Conservation (phyloP, 768 basidiomycete species). For the Lentinus tigrinus region DNA sequence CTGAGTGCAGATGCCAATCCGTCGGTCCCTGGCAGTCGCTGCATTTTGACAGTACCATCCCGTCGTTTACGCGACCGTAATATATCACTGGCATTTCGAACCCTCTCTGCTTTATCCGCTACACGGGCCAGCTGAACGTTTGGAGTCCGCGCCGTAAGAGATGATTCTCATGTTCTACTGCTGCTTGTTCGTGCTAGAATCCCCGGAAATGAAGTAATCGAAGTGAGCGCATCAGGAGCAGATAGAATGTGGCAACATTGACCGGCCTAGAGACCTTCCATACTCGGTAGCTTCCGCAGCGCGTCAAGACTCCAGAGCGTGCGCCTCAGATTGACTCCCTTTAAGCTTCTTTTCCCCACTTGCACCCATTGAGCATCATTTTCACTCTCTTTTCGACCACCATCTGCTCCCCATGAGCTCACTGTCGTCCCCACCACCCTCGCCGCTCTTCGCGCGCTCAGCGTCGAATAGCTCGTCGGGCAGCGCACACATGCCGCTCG, state of each 20-base stretch:
- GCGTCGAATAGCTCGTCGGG: slow-evolving; percentile 13
- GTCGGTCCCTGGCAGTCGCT: no score
- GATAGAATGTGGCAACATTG: neutral
- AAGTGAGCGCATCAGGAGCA: neutral
- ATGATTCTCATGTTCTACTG: no score
- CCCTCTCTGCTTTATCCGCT: no score
- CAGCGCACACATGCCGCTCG: slow-evolving; percentile 20
- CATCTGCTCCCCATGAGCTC: slow-evolving; percentile 16
- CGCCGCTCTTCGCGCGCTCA: slow-evolving; percentile 24
- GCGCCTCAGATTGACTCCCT: neutral
- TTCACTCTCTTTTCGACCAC: neutral
- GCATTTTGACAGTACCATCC: no score
- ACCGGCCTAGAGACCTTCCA: neutral
- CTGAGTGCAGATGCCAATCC: neutral
- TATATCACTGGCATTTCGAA: no score
- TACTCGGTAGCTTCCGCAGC: neutral
- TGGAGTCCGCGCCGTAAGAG: no score
- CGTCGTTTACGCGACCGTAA: no score
- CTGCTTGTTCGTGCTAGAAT: no score
- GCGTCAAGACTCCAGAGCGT: neutral
- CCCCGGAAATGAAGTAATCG: no score
- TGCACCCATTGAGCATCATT: neutral
- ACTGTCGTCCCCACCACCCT: slow-evolving; percentile 27
- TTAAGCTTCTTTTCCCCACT: slow-evolving; percentile 1
- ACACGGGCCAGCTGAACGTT: no score